phyloP scores from a whole-genome alignment of 371 early-diverging fungal genomes.

The Batrachochytrium dendrobatidis region DNA sequence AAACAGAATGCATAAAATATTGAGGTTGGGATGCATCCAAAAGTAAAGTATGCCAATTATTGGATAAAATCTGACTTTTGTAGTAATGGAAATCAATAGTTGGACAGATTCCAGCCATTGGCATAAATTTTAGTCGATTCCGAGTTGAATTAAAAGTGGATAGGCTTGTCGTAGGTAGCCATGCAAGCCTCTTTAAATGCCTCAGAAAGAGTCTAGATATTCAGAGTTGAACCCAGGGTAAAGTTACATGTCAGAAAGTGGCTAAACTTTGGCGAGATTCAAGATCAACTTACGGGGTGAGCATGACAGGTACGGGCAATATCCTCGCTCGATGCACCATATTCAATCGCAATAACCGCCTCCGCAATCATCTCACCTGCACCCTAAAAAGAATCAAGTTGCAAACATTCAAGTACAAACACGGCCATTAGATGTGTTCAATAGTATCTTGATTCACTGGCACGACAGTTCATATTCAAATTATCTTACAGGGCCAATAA shows the following conservation, averaged over 20 bases:
- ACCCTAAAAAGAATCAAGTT: slow-evolving; percentile 34
- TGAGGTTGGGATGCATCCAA: neutral
- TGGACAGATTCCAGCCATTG: too few relatives aligned
- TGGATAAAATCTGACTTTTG: too few relatives aligned
- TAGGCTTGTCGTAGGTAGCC: slow-evolving; percentile 65
- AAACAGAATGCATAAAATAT: neutral
- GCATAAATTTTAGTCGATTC: too few relatives aligned
- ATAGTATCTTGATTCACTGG: too few relatives aligned
- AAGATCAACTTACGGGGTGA: slow-evolving; percentile 57
- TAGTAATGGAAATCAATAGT: neutral
- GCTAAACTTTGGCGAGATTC: neutral
- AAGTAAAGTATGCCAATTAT: neutral
- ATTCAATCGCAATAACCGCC: slow-evolving; percentile 94
- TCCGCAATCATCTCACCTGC: slow-evolving; percentile 99
- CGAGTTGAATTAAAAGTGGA: slow-evolving; percentile 40
- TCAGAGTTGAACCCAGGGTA: too few relatives aligned
- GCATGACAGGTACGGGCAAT: slow-evolving; percentile 97
- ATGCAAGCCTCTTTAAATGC: slow-evolving; percentile 97
- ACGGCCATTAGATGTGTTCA: too few relatives aligned
- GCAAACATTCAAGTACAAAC: too few relatives aligned
- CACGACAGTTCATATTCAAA: too few relatives aligned
- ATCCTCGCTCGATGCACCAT: slow-evolving; percentile 94
- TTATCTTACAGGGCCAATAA: slow-evolving; percentile 75
- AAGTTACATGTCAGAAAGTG: too few relatives aligned
- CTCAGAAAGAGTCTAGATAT: slow-evolving; percentile 86